Evolutionary conservation across 2,329 filamentous ascomycete genomes (phyloP).

Genomic region (Monosporascus sp.): DNA sequence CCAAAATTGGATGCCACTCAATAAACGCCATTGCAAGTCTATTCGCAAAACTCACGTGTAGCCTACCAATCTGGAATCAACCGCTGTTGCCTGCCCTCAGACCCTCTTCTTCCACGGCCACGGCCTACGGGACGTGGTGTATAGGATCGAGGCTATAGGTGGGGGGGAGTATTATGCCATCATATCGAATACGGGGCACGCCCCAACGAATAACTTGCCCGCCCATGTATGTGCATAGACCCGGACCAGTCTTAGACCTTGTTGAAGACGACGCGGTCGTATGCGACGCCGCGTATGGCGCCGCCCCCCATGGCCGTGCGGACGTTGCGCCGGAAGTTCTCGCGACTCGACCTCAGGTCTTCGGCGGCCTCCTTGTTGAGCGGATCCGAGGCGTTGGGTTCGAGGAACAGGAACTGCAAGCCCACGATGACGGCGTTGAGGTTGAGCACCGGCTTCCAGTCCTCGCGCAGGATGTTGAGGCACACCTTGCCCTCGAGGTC

Average conservation of each 20-base stretch:
- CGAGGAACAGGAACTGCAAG: conserved; percentile 91
- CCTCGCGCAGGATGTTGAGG: conserved; percentile 92
- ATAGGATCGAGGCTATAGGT: too few relatives aligned
- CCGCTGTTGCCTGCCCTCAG: too few relatives aligned
- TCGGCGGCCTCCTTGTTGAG: conserved; percentile 97
- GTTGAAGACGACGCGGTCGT: conserved; percentile 73
- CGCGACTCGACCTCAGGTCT: conserved; percentile 78
- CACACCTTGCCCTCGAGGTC: conserved; percentile 97
- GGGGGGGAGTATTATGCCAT: too few relatives aligned
- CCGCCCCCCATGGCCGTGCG: conserved; percentile 78
- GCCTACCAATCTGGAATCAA: too few relatives aligned
- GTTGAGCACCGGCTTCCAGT: conserved; percentile 98
- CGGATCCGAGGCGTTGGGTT: conserved; percentile 95
- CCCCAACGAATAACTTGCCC: too few relatives aligned
- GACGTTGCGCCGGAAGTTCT: conserved; percentile 89
- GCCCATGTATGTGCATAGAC: not conserved
- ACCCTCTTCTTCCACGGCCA: too few relatives aligned
- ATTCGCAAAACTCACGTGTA: not conserved
- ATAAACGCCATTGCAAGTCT: not conserved
- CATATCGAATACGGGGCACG: too few relatives aligned
- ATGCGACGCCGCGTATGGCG: conserved; percentile 63
- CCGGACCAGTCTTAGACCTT: not conserved
- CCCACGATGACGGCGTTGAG: conserved; percentile 95
- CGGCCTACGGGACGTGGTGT: too few relatives aligned
- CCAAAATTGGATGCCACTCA: conserved; percentile 3